Percentiles rank a stretch among this genome's conserved stretches.
phyloP scores from a whole-genome alignment of 1,284 basidiomycete species.

The Fomitopsis betulina region DNA sequence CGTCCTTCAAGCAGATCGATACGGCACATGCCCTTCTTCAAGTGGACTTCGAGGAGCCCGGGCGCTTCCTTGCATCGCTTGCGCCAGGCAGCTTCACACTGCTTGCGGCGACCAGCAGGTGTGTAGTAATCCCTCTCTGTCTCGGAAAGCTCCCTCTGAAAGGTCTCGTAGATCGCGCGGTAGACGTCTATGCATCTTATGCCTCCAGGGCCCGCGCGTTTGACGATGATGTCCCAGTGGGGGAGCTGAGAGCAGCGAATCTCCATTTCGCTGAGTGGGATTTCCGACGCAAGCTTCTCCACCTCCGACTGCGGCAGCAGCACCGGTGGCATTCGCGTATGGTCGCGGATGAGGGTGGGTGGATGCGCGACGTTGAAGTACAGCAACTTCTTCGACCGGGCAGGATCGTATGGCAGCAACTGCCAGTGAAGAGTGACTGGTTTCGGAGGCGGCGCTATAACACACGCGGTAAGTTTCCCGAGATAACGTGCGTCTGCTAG shows the following conservation, averaged over 20 bases:
- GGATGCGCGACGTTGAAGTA: slow-evolving; percentile 26
- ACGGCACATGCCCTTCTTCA: slow-evolving; percentile 39
- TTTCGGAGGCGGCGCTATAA: slow-evolving; percentile 26
- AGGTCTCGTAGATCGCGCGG: slow-evolving; percentile 45
- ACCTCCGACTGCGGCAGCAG: slow-evolving; percentile 25
- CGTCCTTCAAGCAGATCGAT: slow-evolving; percentile 45
- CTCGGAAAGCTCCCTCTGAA: slow-evolving; percentile 38
- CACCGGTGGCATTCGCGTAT: slow-evolving; percentile 6
- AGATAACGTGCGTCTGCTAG: not conserved
- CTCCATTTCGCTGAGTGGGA: slow-evolving; percentile 30
- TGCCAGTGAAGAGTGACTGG: slow-evolving; percentile 36
- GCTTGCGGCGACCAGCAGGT: slow-evolving; percentile 23
- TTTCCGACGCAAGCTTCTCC: slow-evolving; percentile 30
- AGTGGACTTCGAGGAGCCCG: slow-evolving; percentile 31
- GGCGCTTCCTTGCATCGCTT: slow-evolving; percentile 41
- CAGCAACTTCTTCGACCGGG: slow-evolving; percentile 21
- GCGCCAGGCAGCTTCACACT: slow-evolving; percentile 36
- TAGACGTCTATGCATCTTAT: slow-evolving; percentile 47
- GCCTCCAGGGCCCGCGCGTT: slow-evolving; percentile 35
- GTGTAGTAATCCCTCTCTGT: slow-evolving; percentile 32
- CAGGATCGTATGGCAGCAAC: slow-evolving; percentile 31
- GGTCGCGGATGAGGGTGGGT: slow-evolving; percentile 21
- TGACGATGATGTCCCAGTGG: slow-evolving; percentile 42
- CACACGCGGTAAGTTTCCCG: slow-evolving; percentile 12
- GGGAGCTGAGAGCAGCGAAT: slow-evolving; percentile 28